phyloP scores from a whole-genome alignment of 148 eudicot genomes.

The Beta vulgaris region DNA sequence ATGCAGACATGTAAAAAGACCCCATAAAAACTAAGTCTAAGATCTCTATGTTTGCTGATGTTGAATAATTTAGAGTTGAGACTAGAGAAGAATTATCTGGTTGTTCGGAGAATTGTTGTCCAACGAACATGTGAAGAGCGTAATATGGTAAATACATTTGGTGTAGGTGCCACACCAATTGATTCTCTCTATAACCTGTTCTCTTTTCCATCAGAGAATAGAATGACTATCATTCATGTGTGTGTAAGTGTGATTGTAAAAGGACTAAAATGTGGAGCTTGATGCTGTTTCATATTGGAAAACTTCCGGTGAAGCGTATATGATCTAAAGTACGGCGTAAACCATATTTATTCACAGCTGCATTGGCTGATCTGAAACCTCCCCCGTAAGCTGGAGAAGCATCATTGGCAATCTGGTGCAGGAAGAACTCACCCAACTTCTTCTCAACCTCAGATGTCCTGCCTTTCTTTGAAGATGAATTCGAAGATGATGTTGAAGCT shows the following conservation, averaged over 20 bases:
- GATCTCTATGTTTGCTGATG: constrained; percentile 25
- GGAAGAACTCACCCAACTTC: constrained; percentile 79
- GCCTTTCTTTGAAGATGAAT: constrained; percentile 77
- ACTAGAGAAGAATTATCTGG: too few relatives aligned
- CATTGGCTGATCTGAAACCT: constrained; percentile 83
- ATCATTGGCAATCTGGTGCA: constrained; percentile 87
- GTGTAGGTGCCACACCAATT: too few relatives aligned
- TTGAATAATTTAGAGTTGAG: constrained; percentile 7
- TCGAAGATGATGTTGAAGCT: constrained; percentile 37
- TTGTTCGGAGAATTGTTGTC: too few relatives aligned
- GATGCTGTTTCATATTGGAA: constrained; percentile 48
- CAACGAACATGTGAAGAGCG: too few relatives aligned
- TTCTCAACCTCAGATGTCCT: constrained; percentile 67
- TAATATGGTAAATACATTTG: too few relatives aligned
- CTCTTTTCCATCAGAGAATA: neutral
- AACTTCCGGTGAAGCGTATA: constrained; percentile 68
- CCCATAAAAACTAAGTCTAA: constrained; percentile 21
- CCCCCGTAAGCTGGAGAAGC: constrained; percentile 92
- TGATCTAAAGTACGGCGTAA: constrained; percentile 75
- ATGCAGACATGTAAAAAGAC: constrained; percentile 8
- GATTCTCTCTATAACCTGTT: too few relatives aligned
- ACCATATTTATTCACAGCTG: constrained; percentile 83
- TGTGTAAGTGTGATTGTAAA: constrained; percentile 17
- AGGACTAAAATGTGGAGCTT: constrained; percentile 6
- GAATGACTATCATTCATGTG: constrained; percentile 4